Conservation (phyloP, 2,329 filamentous ascomycete genomes). For the Aspergillus chevalieri region DNA sequence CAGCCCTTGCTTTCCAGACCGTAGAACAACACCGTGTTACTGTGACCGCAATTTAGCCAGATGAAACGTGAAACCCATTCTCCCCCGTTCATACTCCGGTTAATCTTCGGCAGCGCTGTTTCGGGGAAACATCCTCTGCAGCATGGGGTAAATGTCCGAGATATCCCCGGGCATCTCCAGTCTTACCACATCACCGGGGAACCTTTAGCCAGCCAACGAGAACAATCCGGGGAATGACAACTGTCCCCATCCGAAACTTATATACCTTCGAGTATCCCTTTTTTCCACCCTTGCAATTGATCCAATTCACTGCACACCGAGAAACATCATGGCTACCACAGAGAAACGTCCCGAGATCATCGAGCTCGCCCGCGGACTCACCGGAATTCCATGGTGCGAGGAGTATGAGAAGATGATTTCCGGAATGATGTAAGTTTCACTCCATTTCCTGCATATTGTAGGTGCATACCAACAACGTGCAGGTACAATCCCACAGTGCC, state of each 20-base stretch:
- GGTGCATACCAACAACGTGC: background rate
- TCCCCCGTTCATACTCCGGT: background rate
- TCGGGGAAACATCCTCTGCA: background rate
- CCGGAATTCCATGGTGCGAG: conserved; percentile 24
- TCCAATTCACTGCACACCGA: background rate
- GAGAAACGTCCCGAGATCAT: conserved; percentile 26
- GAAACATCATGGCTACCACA: conserved; percentile 14
- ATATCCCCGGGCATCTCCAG: background rate
- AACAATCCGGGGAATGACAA: background rate
- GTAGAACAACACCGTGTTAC: background rate
- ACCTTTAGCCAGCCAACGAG: background rate
- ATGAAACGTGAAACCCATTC: background rate
- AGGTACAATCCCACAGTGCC: conserved; percentile 27
- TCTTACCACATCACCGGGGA: background rate
- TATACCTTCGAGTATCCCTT: background rate
- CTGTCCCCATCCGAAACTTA: background rate
- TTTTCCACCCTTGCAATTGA: background rate
- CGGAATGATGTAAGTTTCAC: conserved; percentile 26
- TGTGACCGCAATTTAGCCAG: background rate
- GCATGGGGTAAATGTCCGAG: background rate
- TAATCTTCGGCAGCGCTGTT: background rate
- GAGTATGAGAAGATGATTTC: conserved; percentile 32
- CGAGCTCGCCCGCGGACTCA: conserved; percentile 20
- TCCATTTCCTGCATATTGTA: background rate
- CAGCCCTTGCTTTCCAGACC: background rate